These are phyloP conservation scores for Davidsoniella neocaledoniae DNA, from an alignment of 2,329 filamentous ascomycete genomes.

Conservation along the genomic window DNA sequence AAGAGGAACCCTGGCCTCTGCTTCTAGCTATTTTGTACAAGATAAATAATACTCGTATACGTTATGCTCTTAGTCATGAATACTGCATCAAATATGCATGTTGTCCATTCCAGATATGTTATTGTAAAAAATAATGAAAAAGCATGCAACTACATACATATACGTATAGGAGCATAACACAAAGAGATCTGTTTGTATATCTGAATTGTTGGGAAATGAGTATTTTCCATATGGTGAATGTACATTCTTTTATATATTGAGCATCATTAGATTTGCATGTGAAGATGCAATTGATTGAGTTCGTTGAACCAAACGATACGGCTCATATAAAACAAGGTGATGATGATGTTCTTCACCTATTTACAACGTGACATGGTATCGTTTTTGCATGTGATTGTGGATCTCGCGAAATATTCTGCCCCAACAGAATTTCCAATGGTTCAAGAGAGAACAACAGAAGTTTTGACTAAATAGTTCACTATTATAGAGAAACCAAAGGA, in stretches of 20 bases:
- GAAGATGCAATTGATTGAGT: not conserved
- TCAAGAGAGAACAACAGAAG: too few relatives aligned
- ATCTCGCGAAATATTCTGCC: too few relatives aligned
- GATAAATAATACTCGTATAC: not conserved
- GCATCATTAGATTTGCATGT: not conserved
- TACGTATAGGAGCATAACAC: not conserved
- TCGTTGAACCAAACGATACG: not conserved
- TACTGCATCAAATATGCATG: too few relatives aligned
- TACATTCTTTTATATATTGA: not conserved
- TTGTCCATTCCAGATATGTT: too few relatives aligned
- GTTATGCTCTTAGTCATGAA: not conserved
- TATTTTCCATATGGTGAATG: not conserved
- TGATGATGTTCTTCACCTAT: too few relatives aligned
- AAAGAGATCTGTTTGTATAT: not conserved
- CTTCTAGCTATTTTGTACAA: too few relatives aligned
- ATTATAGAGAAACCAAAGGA: too few relatives aligned
- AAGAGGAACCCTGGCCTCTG: too few relatives aligned
- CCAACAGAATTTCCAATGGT: too few relatives aligned
- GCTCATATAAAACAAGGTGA: too few relatives aligned
- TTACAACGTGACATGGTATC: too few relatives aligned
- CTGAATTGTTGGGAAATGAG: not conserved
- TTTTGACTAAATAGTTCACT: too few relatives aligned
- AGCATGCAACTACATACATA: not conserved
- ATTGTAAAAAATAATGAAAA: not conserved
- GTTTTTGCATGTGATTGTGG: slow-evolving; percentile 12